Percentiles rank a stretch among this genome's conserved stretches.
Evolutionary conservation across 2,329 filamentous ascomycete genomes (phyloP).

Genomic region (Nigrospora sphaerica): DNA sequence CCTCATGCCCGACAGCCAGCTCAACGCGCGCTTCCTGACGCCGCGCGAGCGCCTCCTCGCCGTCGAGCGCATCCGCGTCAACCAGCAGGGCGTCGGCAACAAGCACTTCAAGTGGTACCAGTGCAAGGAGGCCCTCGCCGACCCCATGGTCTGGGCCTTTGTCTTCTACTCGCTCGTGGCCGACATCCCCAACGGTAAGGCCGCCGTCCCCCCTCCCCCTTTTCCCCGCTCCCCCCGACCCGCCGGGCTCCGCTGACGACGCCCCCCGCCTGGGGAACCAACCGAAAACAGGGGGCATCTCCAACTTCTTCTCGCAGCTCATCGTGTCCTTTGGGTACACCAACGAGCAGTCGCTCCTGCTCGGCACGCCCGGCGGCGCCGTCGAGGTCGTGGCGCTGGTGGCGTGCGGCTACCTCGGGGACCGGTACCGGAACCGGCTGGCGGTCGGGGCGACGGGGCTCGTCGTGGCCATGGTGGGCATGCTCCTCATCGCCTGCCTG

Average conservation of each 20-base stretch:
- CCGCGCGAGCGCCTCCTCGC: conserved; percentile 51
- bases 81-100: conserved; percentile 62
- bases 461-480: conserved; percentile 47
- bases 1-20: conserved; percentile 35
- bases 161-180: conserved; percentile 23
- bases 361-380: conserved; percentile 58
- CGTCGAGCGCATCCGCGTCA: conserved; percentile 47
- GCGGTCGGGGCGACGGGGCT: conserved; percentile 43
- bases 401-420: conserved; percentile 40
- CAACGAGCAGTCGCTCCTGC: conserved; percentile 52
- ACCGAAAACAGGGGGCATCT: conserved; percentile 14
- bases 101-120: conserved; percentile 62
- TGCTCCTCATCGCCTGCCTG: conserved; percentile 58
- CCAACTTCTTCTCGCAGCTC: conserved; percentile 33
- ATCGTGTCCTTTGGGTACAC: conserved; percentile 56
- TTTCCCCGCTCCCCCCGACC: no score
- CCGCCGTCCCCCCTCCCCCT: no score
- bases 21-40: conserved; percentile 38
- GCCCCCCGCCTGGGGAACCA: background rate
- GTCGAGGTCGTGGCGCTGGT: conserved; percentile 56
- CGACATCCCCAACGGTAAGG: conserved; percentile 29
- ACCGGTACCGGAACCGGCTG: conserved; percentile 48
- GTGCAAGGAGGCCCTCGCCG: conserved; percentile 31
- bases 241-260: no score
- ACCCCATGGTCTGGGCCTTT: conserved; percentile 30